Conservation (phyloP, 2,329 filamentous ascomycete species). For the Exophiala oligosperma region DNA sequence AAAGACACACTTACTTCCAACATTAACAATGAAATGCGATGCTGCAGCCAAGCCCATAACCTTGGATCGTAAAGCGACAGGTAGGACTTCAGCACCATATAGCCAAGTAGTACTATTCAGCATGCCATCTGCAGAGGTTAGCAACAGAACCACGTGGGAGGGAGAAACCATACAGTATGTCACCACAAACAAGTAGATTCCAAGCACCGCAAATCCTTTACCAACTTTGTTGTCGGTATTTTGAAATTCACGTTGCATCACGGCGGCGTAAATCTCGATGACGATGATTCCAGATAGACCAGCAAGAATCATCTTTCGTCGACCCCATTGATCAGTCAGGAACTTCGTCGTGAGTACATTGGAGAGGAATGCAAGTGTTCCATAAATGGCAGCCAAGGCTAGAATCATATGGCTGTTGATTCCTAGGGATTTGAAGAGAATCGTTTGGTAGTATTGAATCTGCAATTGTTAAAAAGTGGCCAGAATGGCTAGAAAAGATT, state of each 20-base stretch:
- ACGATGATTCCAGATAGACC: slow-evolving; percentile 54
- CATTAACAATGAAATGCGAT: slow-evolving; percentile 70
- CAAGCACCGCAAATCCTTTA: slow-evolving; percentile 60
- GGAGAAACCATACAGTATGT: slow-evolving; percentile 48
- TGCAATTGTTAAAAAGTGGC: slow-evolving; percentile 39
- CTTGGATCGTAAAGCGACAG: slow-evolving; percentile 80
- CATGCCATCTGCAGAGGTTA: slow-evolving; percentile 12
- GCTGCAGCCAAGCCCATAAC: slow-evolving; percentile 84
- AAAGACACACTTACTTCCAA: slow-evolving; percentile 38
- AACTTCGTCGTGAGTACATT: slow-evolving; percentile 55
- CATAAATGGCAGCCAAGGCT: slow-evolving; percentile 81
- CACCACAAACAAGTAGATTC: slow-evolving; percentile 60
- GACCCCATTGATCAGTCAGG: slow-evolving; percentile 60
- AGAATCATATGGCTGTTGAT: slow-evolving; percentile 46
- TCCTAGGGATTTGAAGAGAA: slow-evolving; percentile 66
- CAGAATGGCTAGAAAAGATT: too few species aligned
- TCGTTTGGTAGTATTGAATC: slow-evolving; percentile 46
- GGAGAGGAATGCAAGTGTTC: slow-evolving; percentile 90
- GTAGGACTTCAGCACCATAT: slow-evolving; percentile 78
- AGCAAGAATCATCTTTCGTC: slow-evolving; percentile 56
- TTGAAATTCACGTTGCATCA: slow-evolving; percentile 60
- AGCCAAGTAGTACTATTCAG: slow-evolving; percentile 74
- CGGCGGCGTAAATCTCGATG: slow-evolving; percentile 60
- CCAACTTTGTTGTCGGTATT: slow-evolving; percentile 55
- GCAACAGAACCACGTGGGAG: too few species aligned